These are phyloP conservation scores for Lasiodiplodia theobromae DNA, from an alignment of 2,329 filamentous ascomycete genomes.

Conservation along the genomic window DNA sequence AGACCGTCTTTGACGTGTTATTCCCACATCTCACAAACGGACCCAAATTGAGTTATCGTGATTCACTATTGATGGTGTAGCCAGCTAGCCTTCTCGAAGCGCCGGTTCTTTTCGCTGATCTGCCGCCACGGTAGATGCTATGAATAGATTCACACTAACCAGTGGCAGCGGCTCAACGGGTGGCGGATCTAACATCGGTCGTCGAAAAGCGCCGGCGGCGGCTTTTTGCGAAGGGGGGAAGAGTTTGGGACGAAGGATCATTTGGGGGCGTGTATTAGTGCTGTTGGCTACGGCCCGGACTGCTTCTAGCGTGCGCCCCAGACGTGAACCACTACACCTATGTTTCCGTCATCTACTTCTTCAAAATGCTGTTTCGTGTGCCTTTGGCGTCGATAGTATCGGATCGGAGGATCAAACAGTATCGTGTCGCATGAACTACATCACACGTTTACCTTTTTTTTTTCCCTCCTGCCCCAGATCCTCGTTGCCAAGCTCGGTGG, in stretches of 20 bases:
- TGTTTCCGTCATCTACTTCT: neutral
- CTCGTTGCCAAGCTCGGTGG: too few relatives aligned
- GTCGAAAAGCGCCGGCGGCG: neutral
- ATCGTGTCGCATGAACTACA: too few relatives aligned
- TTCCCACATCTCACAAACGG: neutral
- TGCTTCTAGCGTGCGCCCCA: neutral
- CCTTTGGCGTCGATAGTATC: too few relatives aligned
- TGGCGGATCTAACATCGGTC: neutral
- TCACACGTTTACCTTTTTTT: too few relatives aligned
- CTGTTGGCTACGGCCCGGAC: neutral
- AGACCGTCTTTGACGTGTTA: conserved; percentile 1
- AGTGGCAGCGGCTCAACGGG: neutral
- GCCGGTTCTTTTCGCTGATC: neutral
- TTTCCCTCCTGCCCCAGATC: too few relatives aligned
- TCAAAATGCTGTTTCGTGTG: neutral
- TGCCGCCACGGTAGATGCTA: neutral
- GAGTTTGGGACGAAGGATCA: neutral
- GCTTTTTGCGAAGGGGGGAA: neutral
- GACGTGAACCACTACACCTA: neutral
- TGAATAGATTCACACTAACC: neutral
- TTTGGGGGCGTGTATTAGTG: neutral
- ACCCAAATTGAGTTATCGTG: neutral
- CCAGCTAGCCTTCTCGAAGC: neutral
- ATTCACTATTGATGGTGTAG: neutral
- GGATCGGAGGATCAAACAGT: too few relatives aligned